phyloP scores from a whole-genome alignment of 768 basidiomycete genomes.

The Phylloporus sp. region DNA sequence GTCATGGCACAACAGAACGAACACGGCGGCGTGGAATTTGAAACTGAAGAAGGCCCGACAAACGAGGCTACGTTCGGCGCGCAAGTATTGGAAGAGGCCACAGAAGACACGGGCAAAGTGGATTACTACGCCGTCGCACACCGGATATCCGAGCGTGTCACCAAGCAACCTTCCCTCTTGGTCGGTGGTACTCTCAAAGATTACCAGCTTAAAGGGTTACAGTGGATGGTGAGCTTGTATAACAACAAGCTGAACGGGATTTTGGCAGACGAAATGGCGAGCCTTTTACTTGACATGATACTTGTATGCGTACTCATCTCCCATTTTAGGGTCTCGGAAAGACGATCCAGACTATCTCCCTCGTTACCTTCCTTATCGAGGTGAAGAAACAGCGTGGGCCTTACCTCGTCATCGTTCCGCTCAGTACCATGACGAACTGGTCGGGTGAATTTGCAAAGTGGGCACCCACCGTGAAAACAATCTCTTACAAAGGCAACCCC shows the following conservation, averaged over 20 bases:
- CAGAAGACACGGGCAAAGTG: constrained; percentile 65
- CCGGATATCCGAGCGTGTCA: constrained; percentile 80
- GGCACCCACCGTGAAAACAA: constrained; percentile 75
- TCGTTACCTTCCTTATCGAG: constrained; percentile 94
- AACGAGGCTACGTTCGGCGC: constrained; percentile 92
- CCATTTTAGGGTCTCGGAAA: constrained; percentile 79
- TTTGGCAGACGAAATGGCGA: constrained; percentile 89
- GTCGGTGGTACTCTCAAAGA: constrained; percentile 90
- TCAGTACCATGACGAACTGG: constrained; percentile 98
- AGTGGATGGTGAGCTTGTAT: constrained; percentile 98
- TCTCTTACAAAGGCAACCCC: constrained; percentile 93
- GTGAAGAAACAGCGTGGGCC: constrained; percentile 86
- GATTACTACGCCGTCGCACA: constrained; percentile 98
- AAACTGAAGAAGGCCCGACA: constrained; percentile 66
- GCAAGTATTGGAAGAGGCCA: constrained; percentile 55
- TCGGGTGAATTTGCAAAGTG: constrained; percentile 95
- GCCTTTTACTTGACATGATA: constrained; percentile 13
- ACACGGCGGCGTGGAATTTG: constrained; percentile 43
- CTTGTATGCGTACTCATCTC: constrained; percentile 8
- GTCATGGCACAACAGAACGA: constrained; percentile 91
- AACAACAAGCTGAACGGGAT: constrained; percentile 96
- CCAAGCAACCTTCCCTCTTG: constrained; percentile 66
- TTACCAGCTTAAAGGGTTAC: constrained; percentile 90
- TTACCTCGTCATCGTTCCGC: constrained; percentile 91
- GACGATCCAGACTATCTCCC: constrained; percentile 91